A percentile compares a stretch with the other conserved stretches of the same genome.
Evolutionary conservation across 352 stramenopile species (phyloP).

Genomic region (Phytophthora brassicae): DNA sequence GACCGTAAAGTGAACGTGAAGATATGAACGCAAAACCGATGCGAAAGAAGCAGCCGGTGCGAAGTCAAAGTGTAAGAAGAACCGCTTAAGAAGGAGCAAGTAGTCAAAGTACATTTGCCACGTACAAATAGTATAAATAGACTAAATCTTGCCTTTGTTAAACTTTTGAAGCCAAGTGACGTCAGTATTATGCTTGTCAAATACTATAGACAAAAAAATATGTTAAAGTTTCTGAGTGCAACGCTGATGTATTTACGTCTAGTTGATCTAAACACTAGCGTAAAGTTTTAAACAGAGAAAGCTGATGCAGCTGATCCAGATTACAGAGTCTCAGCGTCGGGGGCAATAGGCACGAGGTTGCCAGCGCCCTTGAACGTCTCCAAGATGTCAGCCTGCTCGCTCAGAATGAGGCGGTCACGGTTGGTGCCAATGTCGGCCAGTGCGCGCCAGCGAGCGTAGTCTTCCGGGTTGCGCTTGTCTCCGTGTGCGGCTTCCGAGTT

Average conservation of each 20-base stretch:
- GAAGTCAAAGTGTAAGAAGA: too few species aligned
- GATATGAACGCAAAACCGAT: slow-evolving; percentile 1
- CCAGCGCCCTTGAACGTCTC: slow-evolving; percentile 26
- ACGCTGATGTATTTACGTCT: slow-evolving; percentile 7
- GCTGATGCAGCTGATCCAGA: background rate
- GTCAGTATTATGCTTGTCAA: slow-evolving; percentile 10
- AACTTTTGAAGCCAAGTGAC: slow-evolving; percentile 14
- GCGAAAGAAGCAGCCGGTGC: slow-evolving; percentile 23
- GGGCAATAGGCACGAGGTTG: slow-evolving; percentile 30
- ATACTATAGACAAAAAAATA: too few species aligned
- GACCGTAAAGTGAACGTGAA: slow-evolving; percentile 1
- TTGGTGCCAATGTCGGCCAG: slow-evolving; percentile 33
- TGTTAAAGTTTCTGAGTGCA: too few species aligned
- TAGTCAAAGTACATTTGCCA: slow-evolving; percentile 25
- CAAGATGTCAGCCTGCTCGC: slow-evolving; percentile 34
- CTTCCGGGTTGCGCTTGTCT: slow-evolving; percentile 38
- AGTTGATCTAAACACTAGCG: background rate
- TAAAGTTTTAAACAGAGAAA: slow-evolving; percentile 20
- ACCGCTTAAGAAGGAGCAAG: slow-evolving; percentile 11
- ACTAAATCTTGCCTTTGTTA: slow-evolving; percentile 12
- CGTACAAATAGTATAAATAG: slow-evolving; percentile 34
- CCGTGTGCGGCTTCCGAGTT: slow-evolving; percentile 28
- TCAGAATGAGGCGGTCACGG: slow-evolving; percentile 32
- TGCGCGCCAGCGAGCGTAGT: slow-evolving; percentile 35
- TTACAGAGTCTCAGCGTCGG: slow-evolving; percentile 23